Evolutionary conservation across 306 rosid genomes (phyloP).

Genomic region (Vachellia pachyceras): DNA sequence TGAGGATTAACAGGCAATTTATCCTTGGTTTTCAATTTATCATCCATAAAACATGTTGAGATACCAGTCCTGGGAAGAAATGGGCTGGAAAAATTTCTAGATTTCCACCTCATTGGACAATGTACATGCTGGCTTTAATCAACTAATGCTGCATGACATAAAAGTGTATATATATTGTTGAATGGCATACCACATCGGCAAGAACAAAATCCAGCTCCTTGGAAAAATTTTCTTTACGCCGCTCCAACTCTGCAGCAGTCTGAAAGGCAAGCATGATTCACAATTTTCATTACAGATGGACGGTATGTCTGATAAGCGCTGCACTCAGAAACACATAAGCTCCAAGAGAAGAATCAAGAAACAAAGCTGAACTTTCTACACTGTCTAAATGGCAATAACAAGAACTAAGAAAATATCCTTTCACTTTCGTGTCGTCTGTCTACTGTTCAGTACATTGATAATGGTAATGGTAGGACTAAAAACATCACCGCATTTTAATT

Average conservation of each 20-base stretch:
- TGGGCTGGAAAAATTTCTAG: background rate
- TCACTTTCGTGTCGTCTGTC: background rate
- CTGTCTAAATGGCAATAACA: background rate
- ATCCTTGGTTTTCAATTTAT: background rate
- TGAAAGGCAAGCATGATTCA: conserved; percentile 43
- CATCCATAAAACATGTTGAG: background rate
- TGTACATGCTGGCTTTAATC: background rate
- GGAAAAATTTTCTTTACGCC: conserved; percentile 82
- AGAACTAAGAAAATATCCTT: conserved; percentile 4
- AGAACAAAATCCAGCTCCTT: conserved; percentile 89
- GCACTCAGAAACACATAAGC: conserved; percentile 2
- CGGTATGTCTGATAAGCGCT: conserved; percentile 17
- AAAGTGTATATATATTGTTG: background rate
- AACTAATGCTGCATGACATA: conserved; percentile 1
- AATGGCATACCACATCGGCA: conserved; percentile 88
- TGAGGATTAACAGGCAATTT: background rate
- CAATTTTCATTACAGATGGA: conserved; percentile 31
- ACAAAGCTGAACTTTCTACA: conserved; percentile 22
- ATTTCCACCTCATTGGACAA: background rate
- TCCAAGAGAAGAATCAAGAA: conserved; percentile 23
- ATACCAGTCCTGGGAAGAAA: background rate
- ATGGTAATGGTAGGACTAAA: background rate
- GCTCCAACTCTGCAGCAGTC: conserved; percentile 91
- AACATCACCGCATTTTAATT: background rate
- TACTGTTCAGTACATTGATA: conserved; percentile 18